phyloP scores from a whole-genome alignment of 2,329 filamentous ascomycete genomes.

The Penicillium sp. region DNA sequence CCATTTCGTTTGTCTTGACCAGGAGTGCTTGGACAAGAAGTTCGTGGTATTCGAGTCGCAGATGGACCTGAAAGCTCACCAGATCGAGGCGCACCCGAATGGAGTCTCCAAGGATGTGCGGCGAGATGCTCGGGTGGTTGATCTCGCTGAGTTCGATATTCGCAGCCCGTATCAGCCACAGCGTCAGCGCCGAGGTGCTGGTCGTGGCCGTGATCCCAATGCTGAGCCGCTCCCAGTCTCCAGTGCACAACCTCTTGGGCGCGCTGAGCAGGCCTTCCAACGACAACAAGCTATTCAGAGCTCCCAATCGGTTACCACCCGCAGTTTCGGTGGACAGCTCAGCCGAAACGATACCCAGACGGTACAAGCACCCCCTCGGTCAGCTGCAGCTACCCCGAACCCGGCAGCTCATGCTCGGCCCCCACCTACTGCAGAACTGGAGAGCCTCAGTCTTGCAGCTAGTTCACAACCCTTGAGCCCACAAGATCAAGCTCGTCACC shows the following conservation, averaged over 20 bases:
- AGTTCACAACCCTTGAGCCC: conserved; percentile 61
- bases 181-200: conserved; percentile 64
- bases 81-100: conserved; percentile 80
- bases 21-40: conserved; percentile 93
- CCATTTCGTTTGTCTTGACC: conserved; percentile 83
- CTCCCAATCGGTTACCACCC: conserved; percentile 77
- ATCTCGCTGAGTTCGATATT: conserved; percentile 85
- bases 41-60: conserved; percentile 96
- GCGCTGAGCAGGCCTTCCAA: conserved; percentile 91
- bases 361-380: conserved; percentile 54
- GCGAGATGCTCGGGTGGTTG: conserved; percentile 81
- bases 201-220: conserved; percentile 85
- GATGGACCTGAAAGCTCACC: conserved; percentile 93
- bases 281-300: conserved; percentile 90
- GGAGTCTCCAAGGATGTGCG: conserved; percentile 81
- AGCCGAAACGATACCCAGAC: conserved; percentile 59
- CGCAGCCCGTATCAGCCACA: conserved; percentile 71
- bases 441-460: conserved; percentile 57
- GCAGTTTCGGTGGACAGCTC: conserved; percentile 85
- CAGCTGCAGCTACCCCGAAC: conserved; percentile 37
- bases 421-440: conserved; percentile 51
- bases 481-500: conserved; percentile 78
- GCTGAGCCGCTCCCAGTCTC: conserved; percentile 77
- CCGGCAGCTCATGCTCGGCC: conserved; percentile 35
- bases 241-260: conserved; percentile 77